phyloP scores from a whole-genome alignment of 1,284 basidiomycete genomes.

The Coniophora puteana region DNA sequence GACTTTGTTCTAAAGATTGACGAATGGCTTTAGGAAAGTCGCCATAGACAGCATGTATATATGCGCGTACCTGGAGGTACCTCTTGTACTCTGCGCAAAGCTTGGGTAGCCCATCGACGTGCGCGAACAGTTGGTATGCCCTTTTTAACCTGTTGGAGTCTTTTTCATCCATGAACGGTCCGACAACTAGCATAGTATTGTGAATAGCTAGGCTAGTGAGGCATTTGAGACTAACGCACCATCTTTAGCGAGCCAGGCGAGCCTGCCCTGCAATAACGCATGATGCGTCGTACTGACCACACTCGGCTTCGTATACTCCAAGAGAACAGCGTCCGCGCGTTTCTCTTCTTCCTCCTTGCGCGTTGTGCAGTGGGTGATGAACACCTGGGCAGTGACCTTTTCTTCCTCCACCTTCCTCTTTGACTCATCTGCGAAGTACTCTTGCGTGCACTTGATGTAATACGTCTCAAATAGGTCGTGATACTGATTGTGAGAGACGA shows the following conservation, averaged over 20 bases:
- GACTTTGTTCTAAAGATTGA: conserved; percentile 42
- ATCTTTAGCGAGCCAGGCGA: conserved; percentile 54
- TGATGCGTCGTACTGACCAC: conserved; percentile 45
- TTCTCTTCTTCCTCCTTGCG: conserved; percentile 54
- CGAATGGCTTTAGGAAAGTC: neutral
- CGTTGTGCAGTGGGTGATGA: conserved; percentile 46
- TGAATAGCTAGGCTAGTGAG: conserved; percentile 1
- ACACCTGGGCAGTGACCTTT: conserved; percentile 45
- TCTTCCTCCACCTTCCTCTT: conserved; percentile 31
- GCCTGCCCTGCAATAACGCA: conserved; percentile 45
- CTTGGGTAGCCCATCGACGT: conserved; percentile 52
- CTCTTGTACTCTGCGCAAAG: conserved; percentile 63
- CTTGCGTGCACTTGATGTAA: conserved; percentile 44
- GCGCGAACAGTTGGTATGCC: conserved; percentile 64
- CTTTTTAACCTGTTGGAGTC: conserved; percentile 46
- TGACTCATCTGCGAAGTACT: conserved; percentile 55
- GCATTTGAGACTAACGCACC: conserved; percentile 35
- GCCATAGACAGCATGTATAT: too few relatives aligned
- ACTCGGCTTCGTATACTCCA: conserved; percentile 42
- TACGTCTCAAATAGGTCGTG: conserved; percentile 46
- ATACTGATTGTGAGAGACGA: conserved; percentile 55
- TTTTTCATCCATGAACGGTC: conserved; percentile 50
- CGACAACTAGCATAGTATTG: conserved; percentile 42
- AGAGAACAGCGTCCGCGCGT: conserved; percentile 49
- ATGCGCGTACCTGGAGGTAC: conserved; percentile 50